Conservation (phyloP, 169 alveolate genomes). For the Pseudocohnilembus persalinus region DNA sequence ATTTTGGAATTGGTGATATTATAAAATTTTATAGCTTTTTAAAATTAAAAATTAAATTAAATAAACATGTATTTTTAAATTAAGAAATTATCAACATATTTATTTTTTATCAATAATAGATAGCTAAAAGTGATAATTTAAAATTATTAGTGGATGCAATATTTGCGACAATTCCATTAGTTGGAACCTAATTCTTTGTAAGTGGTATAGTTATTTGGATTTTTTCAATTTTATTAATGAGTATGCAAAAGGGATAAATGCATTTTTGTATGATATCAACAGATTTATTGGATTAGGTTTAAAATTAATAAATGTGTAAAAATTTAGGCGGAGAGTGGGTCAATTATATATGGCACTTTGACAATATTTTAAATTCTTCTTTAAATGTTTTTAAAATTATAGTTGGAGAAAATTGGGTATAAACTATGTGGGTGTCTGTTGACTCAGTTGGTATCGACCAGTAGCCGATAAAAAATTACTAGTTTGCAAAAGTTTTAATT, state of each 20-base stretch:
- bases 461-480: slow-evolving; percentile 2
- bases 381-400: neutral
- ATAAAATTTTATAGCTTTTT: no score
- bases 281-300: neutral
- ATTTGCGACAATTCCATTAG: slow-evolving; percentile 10
- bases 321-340: neutral
- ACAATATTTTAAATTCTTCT: slow-evolving; percentile 1
- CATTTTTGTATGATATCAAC: neutral
- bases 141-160: slow-evolving; percentile 5
- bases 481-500: neutral
- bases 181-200: neutral
- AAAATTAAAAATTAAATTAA: no score
- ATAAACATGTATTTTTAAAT: no score
- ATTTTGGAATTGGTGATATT: no score
- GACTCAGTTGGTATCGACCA: neutral
- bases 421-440: slow-evolving; percentile 11
- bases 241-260: slow-evolving; percentile 1
- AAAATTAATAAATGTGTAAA: neutral
- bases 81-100: no score
- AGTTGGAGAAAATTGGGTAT: slow-evolving; percentile 15
- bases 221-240: slow-evolving; percentile 8
- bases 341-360: slow-evolving; percentile 4
- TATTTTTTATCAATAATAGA: neutral
- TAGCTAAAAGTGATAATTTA: slow-evolving; percentile 1
- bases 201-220: slow-evolving; percentile 9